Evolutionary conservation across 805 yeast species (phyloP), one percentile per base, ranked within the genome.

Genomic region (Kregervanrija fluxuum): DNA sequence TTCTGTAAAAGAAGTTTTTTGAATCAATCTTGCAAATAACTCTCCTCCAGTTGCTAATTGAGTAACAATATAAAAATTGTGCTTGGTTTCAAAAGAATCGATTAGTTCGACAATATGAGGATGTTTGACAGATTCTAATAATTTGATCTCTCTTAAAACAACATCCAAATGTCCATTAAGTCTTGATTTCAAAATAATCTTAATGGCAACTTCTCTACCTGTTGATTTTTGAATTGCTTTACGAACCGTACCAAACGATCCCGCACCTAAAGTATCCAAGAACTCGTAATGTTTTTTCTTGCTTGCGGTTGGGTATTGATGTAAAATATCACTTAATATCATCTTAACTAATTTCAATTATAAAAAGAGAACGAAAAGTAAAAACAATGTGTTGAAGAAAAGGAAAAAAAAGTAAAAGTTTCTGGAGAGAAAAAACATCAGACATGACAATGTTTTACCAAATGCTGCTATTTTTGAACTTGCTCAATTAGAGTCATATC

Each of bases 31-130:
- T 50, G 90, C 96, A 22, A 91, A 91, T 46, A 91, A 68, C 63
- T 91, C 99, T 41, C 99, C 99, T 30, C 99, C 99, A 2, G 89
- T 83, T 17, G 97, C 97, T 57, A 91, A 70, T 62, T 91, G 96
- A 2, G 97, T 91, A 14, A 88, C 96, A 47, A 91, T 83, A 60
- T 87, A 91, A 64, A 86, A 89, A 67, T 91, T 91, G 55, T 89
- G 96, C 62, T 78, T 84, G 30, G 88, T 78, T 67, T 91, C 97
- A 61, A 91, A 91, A 91, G 95, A 91, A 61, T 89, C 96, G 42
- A 82, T 73, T 60, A 91, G 82, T 34, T 81, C 79, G n/a, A 91
- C 95, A 54, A 91, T 89, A 64, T 91, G 85, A 1, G 89, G 89
- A 62, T 90, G 95, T 41, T 75, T 61, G 48, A 90, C 70, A 43